Evolutionary conservation across 306 rosid genomes (phyloP).

Genomic region (Macrotyloma uniflorum): DNA sequence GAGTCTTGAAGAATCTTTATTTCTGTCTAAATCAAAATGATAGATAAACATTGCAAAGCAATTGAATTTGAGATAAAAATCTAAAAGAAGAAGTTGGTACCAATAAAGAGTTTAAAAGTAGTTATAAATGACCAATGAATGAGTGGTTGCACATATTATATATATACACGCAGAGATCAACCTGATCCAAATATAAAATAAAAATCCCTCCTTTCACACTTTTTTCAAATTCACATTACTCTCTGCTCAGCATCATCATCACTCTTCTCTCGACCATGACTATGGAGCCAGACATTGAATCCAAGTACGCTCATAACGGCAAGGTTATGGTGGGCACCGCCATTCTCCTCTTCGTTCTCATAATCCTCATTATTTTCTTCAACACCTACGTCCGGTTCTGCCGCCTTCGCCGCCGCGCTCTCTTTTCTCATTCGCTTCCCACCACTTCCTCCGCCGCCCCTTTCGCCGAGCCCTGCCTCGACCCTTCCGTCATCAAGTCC

Average conservation of each 20-base stretch:
- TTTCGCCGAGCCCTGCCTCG: constrained; percentile 31
- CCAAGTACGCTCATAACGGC: constrained; percentile 44
- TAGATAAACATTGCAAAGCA: not conserved
- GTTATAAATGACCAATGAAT: too few relatives aligned
- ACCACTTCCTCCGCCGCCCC: not conserved
- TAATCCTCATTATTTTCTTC: constrained; percentile 33
- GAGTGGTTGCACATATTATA: not conserved
- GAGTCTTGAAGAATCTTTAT: not conserved
- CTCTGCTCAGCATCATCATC: not conserved
- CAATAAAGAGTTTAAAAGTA: not conserved
- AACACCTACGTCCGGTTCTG: constrained; percentile 42
- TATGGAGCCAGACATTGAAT: constrained; percentile 2
- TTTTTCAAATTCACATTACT: not conserved
- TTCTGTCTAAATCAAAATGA: not conserved
- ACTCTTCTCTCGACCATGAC: not conserved
- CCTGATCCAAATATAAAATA: not conserved
- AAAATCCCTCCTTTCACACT: not conserved
- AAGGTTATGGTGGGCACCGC: constrained; percentile 58
- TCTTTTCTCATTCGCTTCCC: not conserved
- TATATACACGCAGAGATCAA: not conserved
- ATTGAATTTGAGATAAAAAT: not conserved
- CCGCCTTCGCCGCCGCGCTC: constrained; percentile 9
- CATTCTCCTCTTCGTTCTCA: constrained; percentile 41
- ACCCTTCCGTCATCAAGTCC: constrained; percentile 47
- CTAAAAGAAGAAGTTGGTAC: not conserved